A percentile compares a stretch with the other conserved stretches of the same genome.
Evolutionary conservation across 805 yeast species (phyloP).

Genomic region (Lipomyces sp.): DNA sequence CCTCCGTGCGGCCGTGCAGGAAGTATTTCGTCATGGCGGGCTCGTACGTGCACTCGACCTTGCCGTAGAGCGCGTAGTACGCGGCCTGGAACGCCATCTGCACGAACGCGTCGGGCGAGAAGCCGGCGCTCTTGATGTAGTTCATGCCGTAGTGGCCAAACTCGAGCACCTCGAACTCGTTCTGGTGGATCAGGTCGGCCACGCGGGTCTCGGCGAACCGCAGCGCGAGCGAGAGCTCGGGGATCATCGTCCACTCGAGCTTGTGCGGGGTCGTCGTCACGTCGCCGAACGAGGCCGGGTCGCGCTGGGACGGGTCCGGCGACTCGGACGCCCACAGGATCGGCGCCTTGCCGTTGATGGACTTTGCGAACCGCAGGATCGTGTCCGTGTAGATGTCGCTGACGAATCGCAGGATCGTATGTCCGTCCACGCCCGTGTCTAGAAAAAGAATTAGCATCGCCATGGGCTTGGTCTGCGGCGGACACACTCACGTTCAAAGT

Average conservation of each 20-base stretch:
- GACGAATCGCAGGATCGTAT: conserved; percentile 82
- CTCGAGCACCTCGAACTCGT: conserved; percentile 79
- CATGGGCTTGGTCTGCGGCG: conserved; percentile 33
- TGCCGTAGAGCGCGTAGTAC: conserved; percentile 86
- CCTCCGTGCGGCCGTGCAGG: conserved; percentile 90
- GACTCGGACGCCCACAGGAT: conserved; percentile 60
- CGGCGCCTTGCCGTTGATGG: conserved; percentile 73
- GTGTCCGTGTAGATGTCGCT: conserved; percentile 90
- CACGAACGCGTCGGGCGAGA: conserved; percentile 90
- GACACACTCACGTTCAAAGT: conserved; percentile 59
- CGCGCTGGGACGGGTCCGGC: conserved; percentile 47
- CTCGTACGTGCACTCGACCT: conserved; percentile 89
- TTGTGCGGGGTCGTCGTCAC: conserved; percentile 71
- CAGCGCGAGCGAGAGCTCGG: conserved; percentile 71
- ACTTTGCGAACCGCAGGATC: conserved; percentile 77
- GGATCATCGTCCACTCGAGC: conserved; percentile 81
- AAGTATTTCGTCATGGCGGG: conserved; percentile 93
- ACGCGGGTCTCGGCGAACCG: conserved; percentile 89
- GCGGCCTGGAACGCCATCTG: conserved; percentile 94
- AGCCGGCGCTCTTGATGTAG: conserved; percentile 75
- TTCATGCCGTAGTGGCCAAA: conserved; percentile 65
- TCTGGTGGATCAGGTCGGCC: conserved; percentile 82
- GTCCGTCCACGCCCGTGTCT: conserved; percentile 89
- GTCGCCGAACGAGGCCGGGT: conserved; percentile 43
- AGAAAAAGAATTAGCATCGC: neutral